phyloP scores from a whole-genome alignment of 306 rosid genomes.

The Gillenia trifoliata region DNA sequence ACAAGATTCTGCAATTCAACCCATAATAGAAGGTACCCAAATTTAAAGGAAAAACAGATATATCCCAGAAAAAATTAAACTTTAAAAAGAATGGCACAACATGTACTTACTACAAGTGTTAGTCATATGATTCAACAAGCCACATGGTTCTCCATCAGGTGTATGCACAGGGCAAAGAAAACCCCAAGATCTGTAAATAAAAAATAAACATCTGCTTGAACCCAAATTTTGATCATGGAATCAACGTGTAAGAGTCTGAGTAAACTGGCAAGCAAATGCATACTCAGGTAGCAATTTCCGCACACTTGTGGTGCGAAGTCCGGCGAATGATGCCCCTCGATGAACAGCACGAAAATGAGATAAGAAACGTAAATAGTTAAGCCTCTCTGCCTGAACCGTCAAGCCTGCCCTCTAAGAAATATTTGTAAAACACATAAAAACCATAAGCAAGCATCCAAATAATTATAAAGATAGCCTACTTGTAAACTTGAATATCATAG shows the following conservation, averaged over 20 bases:
- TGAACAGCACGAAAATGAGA: constrained; percentile 96
- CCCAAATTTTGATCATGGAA: constrained; percentile 12
- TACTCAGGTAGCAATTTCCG: constrained; percentile 94
- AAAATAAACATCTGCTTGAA: neutral
- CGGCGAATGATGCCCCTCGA: constrained; percentile 97
- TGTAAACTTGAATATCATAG: too few relatives aligned
- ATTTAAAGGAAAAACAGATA: neutral
- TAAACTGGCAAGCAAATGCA: constrained; percentile 25
- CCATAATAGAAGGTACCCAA: neutral
- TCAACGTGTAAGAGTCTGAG: neutral
- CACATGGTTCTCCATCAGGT: constrained; percentile 99
- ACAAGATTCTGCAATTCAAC: too few relatives aligned
- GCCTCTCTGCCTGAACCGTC: constrained; percentile 86
- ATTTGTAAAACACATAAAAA: neutral
- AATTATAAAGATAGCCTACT: constrained; percentile 1
- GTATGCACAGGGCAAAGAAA: constrained; percentile 98
- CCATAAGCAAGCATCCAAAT: constrained; percentile 11
- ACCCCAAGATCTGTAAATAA: constrained; percentile 79
- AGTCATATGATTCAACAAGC: constrained; percentile 92
- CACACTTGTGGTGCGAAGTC: constrained; percentile 90
- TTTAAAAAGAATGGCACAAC: neutral
- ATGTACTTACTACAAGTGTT: constrained; percentile 61
- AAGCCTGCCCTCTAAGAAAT: constrained; percentile 73
- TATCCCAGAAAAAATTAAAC: neutral
- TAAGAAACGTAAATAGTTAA: constrained; percentile 77